These are phyloP conservation scores for Capsicum rhomboideum DNA, from an alignment of 257 asterid species.

Conservation along the genomic window DNA sequence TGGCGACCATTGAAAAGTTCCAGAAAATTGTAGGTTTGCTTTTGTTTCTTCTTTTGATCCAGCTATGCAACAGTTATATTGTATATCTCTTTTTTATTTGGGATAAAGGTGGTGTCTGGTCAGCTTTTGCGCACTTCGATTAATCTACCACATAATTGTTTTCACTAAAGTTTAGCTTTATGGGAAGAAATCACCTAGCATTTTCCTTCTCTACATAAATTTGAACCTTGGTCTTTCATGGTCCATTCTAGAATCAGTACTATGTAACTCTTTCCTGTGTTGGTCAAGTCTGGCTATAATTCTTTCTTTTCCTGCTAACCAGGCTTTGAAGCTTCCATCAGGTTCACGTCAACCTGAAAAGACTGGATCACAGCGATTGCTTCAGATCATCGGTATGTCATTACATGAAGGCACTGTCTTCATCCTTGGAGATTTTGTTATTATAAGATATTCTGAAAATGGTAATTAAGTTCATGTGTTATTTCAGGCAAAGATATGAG, in stretches of 20 bases:
- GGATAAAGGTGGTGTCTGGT: not conserved
- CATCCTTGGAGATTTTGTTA: constrained; percentile 1
- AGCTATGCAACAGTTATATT: not conserved
- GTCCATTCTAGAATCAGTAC: not conserved
- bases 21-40: constrained; percentile 65
- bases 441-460: not conserved
- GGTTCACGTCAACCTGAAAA: constrained; percentile 63
- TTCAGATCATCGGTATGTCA: constrained; percentile 83
- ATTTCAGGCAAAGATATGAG: constrained; percentile 96
- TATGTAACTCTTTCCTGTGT: not conserved
- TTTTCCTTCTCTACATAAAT: not conserved
- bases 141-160: not conserved
- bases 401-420: not conserved
- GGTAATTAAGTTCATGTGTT: not conserved
- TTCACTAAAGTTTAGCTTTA: not conserved
- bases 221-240: not conserved
- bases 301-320: constrained; percentile 20
- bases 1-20: constrained; percentile 89
- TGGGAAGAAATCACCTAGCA: not conserved
- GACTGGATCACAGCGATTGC: constrained; percentile 68
- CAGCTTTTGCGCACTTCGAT: not conserved
- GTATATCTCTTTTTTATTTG: not conserved
- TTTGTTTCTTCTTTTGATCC: not conserved
- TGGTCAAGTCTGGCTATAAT: not conserved
- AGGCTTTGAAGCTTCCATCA: constrained; percentile 63